Conservation (phyloP, 148 eudicot genomes). For the Polygonum aviculare region DNA sequence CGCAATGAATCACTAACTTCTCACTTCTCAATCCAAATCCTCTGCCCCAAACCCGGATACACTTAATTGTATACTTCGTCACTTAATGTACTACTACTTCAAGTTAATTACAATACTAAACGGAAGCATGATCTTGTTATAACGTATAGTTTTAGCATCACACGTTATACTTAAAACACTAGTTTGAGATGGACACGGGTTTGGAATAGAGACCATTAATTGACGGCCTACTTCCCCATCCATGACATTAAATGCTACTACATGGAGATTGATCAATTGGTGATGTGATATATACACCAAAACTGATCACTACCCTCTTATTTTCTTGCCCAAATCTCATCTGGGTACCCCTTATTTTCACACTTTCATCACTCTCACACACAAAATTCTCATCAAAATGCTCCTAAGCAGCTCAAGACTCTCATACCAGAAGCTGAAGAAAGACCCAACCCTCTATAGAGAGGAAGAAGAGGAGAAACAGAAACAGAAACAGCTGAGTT, state of each 20-base stretch:
- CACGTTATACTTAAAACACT: too few relatives aligned
- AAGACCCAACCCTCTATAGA: constrained; percentile 34
- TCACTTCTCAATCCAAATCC: neutral
- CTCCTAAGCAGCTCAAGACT: constrained; percentile 16
- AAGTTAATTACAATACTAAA: too few relatives aligned
- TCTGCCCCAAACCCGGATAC: too few relatives aligned
- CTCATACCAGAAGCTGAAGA: constrained; percentile 56
- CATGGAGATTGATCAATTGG: neutral
- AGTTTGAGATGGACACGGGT: too few relatives aligned
- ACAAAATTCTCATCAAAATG: constrained; percentile 4
- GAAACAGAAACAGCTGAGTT: neutral
- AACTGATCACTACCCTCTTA: neutral
- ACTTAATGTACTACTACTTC: too few relatives aligned
- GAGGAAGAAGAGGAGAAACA: constrained; percentile 16
- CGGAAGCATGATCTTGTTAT: too few relatives aligned
- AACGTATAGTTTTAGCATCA: too few relatives aligned
- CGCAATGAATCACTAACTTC: neutral
- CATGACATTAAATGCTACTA: neutral
- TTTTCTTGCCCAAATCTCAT: neutral
- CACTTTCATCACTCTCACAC: neutral
- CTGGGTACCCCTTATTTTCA: constrained; percentile 3
- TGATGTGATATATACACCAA: neutral
- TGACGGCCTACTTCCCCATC: neutral
- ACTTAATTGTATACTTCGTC: too few relatives aligned
- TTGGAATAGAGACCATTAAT: too few relatives aligned